Evolutionary conservation across 306 rosid species (phyloP), one percentile per base, ranked within the genome.

Genomic region (Lotus japonicus): DNA sequence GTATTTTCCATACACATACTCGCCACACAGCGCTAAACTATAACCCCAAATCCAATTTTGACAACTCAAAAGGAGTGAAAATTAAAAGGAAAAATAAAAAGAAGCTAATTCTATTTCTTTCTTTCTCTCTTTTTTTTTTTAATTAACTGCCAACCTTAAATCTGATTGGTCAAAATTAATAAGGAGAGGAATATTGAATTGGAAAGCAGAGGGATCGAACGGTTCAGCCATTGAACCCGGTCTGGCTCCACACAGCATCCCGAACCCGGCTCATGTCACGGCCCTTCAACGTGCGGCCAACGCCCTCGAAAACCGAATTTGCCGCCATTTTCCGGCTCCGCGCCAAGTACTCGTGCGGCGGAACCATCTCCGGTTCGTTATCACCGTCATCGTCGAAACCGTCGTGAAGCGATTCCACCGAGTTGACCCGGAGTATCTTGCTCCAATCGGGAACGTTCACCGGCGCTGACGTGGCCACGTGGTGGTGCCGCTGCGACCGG

Each of bases 381-480:
- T 85, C 87, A 10, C 81, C 87, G 16, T 52, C 50, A 1, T 85
- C 85, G 9, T 80, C 85, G 7, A 71, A 57, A 6, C 49, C 74
- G 11, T 79, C 83, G 45, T 75, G 91, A 48, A 90, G 72, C 58
- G 96, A 92, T 42, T 85, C 96, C 4, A 79, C 89, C 75, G 96
- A 88, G 18, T 79, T 89, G 1, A 79, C 90, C 2, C 89, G 88
- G 61, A 88, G 91, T 42, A 95, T 95, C 89, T 88, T 90, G 70
- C 95, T 88, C 99, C 99, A 95, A 65, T 95, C 99, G 6, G 99
- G 97, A 48, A 90, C 97, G 88, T 90, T 95, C 68, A 95, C 73
- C 5, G 99, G 99, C 26, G 90, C 92, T 13, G 99, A 95, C 67
- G 87, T 59, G 33, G 99, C 96, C 85, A 88, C 17, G 28, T 82